These are phyloP conservation scores for Magnusiomyces ingens DNA, from an alignment of 1,139 yeast genomes.

Conservation along the genomic window DNA sequence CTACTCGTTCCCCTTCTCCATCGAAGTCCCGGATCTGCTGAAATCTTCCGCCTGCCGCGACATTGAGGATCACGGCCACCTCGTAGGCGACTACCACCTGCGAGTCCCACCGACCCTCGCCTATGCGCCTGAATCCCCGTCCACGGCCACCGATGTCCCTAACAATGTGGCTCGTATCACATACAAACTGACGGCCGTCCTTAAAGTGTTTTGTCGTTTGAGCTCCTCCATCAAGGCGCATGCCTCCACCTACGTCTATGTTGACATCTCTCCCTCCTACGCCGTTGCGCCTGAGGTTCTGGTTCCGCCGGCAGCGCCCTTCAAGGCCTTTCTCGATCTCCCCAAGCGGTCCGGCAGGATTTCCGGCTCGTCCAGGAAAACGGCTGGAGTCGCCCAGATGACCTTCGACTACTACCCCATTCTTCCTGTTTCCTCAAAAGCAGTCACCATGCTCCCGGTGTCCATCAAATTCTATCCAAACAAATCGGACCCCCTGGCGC, in stretches of 20 bases:
- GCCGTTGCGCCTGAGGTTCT: background rate
- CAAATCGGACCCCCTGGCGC: too few relatives aligned
- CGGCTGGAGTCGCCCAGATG: background rate
- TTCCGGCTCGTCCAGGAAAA: background rate
- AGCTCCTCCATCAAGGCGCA: background rate
- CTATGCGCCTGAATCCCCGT: background rate
- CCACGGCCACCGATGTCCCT: background rate
- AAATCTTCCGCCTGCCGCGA: background rate
- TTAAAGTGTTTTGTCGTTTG: background rate
- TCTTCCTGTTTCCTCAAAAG: too few relatives aligned
- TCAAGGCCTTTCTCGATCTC: background rate
- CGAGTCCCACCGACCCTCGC: background rate
- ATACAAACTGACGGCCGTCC: background rate
- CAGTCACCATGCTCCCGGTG: too few relatives aligned
- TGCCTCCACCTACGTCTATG: background rate
- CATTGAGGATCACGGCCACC: background rate
- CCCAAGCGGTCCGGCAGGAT: background rate
- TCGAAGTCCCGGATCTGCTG: slow-evolving; percentile 1
- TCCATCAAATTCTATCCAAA: too few relatives aligned
- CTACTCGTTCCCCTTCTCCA: slow-evolving; percentile 1
- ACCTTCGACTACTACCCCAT: too few relatives aligned
- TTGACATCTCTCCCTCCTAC: background rate
- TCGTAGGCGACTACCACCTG: background rate
- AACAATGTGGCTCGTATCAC: background rate
- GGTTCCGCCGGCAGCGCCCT: slow-evolving; percentile 1